These are phyloP conservation scores for Physcomitrium patens DNA, from an alignment of 225 moss, liverwort and hornwort genomes.

Conservation along the genomic window DNA sequence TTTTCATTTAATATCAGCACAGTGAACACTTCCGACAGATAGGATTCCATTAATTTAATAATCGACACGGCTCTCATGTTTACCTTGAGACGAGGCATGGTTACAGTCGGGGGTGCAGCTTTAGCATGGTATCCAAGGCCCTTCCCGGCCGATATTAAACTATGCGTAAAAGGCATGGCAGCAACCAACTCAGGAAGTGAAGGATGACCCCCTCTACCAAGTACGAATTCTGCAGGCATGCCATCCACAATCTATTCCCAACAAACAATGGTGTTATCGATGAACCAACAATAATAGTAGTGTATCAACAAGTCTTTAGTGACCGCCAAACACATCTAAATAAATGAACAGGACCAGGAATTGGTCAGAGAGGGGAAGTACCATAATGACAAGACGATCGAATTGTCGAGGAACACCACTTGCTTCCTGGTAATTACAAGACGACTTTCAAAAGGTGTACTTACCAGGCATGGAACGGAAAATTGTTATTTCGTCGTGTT, in stretches of 20 bases:
- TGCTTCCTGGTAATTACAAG: conserved; percentile 52
- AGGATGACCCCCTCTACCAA: conserved; percentile 64
- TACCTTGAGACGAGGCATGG: conserved; percentile 95
- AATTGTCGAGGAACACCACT: conserved; percentile 62
- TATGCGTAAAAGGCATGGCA: conserved; percentile 77
- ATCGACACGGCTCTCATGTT: conserved; percentile 7
- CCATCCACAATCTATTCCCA: conserved; percentile 80
- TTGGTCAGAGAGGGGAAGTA: conserved; percentile 27
- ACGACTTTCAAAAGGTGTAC: conserved; percentile 5
- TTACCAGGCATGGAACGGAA: background rate
- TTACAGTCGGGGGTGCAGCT: conserved; percentile 92
- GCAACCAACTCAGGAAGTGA: conserved; percentile 49
- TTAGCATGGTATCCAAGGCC: conserved; percentile 80
- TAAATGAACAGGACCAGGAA: conserved; percentile 6
- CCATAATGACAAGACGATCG: conserved; percentile 86
- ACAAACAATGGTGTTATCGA: background rate
- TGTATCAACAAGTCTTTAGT: conserved; percentile 13
- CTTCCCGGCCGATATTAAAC: conserved; percentile 55
- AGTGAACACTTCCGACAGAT: background rate
- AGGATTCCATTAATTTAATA: conserved; percentile 16
- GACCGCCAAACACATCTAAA: background rate
- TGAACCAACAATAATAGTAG: too few relatives aligned
- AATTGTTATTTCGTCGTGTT: conserved; percentile 5
- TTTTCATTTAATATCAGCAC: conserved; percentile 3
- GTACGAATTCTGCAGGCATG: conserved; percentile 82